A percentile compares a stretch with the other conserved stretches of the same genome.
Conservation (phyloP, 176 grass and related monocot species). For the Bolboschoenus planiculmis region DNA sequence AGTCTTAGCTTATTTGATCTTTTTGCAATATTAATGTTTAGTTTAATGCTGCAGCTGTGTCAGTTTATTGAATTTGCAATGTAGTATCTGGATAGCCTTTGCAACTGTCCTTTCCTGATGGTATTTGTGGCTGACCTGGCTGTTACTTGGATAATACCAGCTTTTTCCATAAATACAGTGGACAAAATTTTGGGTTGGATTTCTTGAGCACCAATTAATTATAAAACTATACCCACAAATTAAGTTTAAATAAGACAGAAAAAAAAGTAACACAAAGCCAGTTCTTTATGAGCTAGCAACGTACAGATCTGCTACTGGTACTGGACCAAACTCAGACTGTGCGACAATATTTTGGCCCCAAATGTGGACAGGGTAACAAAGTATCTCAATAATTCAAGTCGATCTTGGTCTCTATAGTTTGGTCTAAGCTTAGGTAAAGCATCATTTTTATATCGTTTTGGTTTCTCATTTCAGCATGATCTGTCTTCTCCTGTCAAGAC, state of each 20-base stretch:
- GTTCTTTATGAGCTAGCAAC: neutral
- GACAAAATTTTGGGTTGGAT: neutral
- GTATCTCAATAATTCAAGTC: neutral
- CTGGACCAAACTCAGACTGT: neutral
- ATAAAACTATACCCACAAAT: neutral
- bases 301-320: neutral
- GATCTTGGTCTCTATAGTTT: neutral
- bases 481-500: conserved; percentile 77
- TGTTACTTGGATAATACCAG: neutral
- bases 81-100: neutral
- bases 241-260: neutral
- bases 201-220: neutral
- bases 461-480: conserved; percentile 51
- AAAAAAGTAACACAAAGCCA: neutral
- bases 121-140: neutral
- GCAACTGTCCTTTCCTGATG: neutral
- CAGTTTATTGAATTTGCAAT: neutral
- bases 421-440: neutral
- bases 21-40: neutral
- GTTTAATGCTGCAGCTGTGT: neutral
- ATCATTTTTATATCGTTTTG: neutral
- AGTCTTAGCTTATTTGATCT: neutral
- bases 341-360: neutral
- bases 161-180: neutral
- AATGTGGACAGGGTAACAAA: neutral